Evolutionary conservation across 768 basidiomycete genomes (phyloP), one percentile per base, ranked within the genome.

Genomic region (Podaxis mareebaensis): DNA sequence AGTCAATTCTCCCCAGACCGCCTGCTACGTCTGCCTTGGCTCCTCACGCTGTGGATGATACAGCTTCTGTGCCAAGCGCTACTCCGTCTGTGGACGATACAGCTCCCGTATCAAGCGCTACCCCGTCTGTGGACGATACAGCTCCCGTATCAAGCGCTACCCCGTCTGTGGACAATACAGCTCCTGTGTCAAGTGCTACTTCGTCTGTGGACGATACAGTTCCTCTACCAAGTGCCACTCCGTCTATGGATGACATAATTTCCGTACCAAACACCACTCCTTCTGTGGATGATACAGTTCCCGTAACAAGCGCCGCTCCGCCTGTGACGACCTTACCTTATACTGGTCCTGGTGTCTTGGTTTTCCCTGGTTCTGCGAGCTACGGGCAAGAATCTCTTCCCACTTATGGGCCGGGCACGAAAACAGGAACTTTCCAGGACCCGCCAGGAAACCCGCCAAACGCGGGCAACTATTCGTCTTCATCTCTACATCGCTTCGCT

Each of bases 341-440:
- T 39, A 26, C 61, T 28, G 61, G 61, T 36, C 55, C 61, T 51
- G 61, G 61, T 15, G 51, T 63, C 8, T 3, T 42, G 36, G 28
- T 57, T 57, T 5, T 63, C 17, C 61, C 61, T 2, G 11, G 36
- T 4, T 39, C 61, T 28, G 17, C 54, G 44, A 46, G 44, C 15
- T 46, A 8, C 3, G 44, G 7, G 7, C 44, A 46, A 46, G 44
- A 20, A 20, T 20, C 44, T 7, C 20, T 20, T 46, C 15, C 44
- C 10, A 46, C 44, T 6, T 2, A 20, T 20, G 13, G 10, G 10
- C 44, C 20, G 17, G n/a, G 20, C 15, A 7, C 44, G 15, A 17
- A 10, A 46, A 46, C 44, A 20, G 44, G 44, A 46, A 22, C 20
- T 17, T 17, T 7, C n/a, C n/a, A 4, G 20, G 44, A 20, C 3